Base-by-base conservation (phyloP, 2,329 filamentous ascomycete species). In the Leptographium lundbergii region DNA sequence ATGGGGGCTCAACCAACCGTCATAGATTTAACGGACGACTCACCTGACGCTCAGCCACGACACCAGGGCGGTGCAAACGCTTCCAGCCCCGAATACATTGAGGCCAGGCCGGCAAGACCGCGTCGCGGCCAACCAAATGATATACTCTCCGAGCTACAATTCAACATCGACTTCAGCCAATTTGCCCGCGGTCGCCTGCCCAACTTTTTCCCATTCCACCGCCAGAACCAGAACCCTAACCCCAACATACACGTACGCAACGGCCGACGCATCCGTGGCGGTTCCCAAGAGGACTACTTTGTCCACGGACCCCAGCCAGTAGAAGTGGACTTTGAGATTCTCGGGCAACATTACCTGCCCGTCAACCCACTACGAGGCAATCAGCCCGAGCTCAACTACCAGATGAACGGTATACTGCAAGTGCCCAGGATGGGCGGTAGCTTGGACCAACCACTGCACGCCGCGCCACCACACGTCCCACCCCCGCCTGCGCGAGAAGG, bases 401-500 rank as follows among this genome's bases (percentile, higher is more conserved):
- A 63, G 34, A 63, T 61, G 11, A 69, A 69, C 53, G 66, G 72
- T 69, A 59, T 72, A 68, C 6, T 55, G 14, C 34, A 58, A 17
- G 25, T 59, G 25, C 54, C 57, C 4, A 11, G 32, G 34, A 14
- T 39, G 27, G 24, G 13, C 47, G 34, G 9, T 9, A 24, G n/a
- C 4, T 10, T 32, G 13, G 57, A 55, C 47, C 77, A 65, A 77
- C 75, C n/a, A 64, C 70, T 17, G 65, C 81, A 92, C 69, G 80
- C 86, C 51, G 76, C 85, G 0, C 85, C 88, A 0, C 75, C 78
- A 19, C 73, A 45, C 22, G 22, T 86, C 51, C 77, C 85, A 0
- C 85, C 88, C 0, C 75, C 78, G n/a, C 73, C 84, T 0, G 77
- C 88, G 0, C 79, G 80, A 6, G 75, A 82, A n/a, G 92, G 91